Evolutionary conservation across 441 rosid species (phyloP).

Genomic region (Brassica hybrid): DNA sequence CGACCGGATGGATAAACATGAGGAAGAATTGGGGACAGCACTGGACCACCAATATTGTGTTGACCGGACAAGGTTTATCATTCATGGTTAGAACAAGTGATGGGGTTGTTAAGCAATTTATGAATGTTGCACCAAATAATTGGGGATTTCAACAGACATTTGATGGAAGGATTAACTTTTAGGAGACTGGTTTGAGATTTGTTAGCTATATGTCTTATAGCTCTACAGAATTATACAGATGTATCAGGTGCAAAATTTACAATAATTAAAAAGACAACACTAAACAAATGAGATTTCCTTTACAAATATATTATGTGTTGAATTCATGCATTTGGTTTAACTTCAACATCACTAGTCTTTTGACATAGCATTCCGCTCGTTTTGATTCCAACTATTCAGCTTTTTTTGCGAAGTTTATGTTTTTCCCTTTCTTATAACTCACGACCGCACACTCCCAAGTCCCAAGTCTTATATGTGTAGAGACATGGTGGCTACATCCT

Average conservation of each 20-base stretch:
- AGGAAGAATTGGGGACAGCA: conserved; percentile 88
- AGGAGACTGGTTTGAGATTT: conserved; percentile 4
- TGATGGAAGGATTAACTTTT: conserved; percentile 62
- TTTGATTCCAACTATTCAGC: not conserved
- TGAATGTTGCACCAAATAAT: conserved; percentile 61
- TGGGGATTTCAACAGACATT: conserved; percentile 81
- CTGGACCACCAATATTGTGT: conserved; percentile 69
- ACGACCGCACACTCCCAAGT: not conserved
- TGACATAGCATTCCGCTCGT: not conserved
- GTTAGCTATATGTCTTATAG: not conserved
- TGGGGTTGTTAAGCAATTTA: conserved; percentile 59
- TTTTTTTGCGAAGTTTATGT: not conserved
- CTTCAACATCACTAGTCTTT: not conserved
- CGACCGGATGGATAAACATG: conserved; percentile 87
- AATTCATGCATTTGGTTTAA: not conserved
- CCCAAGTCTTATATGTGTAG: too few relatives aligned
- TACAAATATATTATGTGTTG: not conserved
- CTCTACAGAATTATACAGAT: not conserved
- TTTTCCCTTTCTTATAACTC: not conserved
- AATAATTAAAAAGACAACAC: not conserved
- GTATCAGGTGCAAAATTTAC: not conserved
- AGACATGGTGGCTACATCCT: too few relatives aligned
- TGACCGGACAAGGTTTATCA: conserved; percentile 71
- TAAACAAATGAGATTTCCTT: not conserved
- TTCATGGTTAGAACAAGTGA: conserved; percentile 71